phyloP scores from a whole-genome alignment of 257 asterid species.

The Henckelia pumila region DNA sequence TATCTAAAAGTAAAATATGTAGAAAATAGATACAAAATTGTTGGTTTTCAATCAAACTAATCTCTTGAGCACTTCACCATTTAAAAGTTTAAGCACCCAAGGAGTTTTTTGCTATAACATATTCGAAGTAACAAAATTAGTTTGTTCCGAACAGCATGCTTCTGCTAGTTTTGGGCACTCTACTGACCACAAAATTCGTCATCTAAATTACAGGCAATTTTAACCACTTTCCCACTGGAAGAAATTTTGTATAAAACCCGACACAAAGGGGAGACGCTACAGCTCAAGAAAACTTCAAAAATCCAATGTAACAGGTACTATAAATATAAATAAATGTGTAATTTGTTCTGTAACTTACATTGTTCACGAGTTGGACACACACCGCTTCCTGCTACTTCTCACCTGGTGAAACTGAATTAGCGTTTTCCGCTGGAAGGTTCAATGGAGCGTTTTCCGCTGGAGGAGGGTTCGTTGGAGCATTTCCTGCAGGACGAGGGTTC shows the following conservation, averaged over 20 bases:
- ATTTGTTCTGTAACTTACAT: background rate
- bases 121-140: no score
- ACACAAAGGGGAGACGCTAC: background rate
- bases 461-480: no score
- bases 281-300: background rate
- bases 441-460: conserved; percentile 12
- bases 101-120: no score
- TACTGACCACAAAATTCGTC: background rate
- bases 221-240: background rate
- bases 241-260: background rate
- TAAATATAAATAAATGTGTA: background rate
- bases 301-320: background rate
- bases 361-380: background rate
- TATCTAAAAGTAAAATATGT: no score
- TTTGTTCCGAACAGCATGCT: background rate
- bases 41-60: no score
- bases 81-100: no score
- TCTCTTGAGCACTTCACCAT: no score
- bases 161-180: background rate
- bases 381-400: conserved; percentile 10
- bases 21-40: no score
- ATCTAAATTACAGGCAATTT: background rate
- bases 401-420: background rate
- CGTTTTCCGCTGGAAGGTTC: background rate
- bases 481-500: background rate